Evolutionary conservation across 2,329 filamentous ascomycete genomes (phyloP), one percentile per base, ranked within the genome.

Genomic region (Sclerotinia subarctica): DNA sequence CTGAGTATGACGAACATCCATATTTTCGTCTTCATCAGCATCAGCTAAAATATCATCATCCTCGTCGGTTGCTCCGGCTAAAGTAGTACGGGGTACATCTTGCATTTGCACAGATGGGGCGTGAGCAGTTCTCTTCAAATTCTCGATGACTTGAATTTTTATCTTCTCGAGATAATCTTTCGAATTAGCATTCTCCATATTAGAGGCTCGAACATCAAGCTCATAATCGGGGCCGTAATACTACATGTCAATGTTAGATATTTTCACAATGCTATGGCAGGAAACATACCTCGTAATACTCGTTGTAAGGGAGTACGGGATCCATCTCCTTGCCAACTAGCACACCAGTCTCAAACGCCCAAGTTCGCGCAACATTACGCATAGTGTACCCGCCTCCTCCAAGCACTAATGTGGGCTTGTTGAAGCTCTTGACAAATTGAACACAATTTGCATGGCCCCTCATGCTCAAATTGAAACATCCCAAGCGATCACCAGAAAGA

Each of bases 381-480:
- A 96, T 96, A 0, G 95, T 99, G 80, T 99, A 99, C 59, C 95
- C 95, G 71, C 95, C 95, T 21, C 95, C 95, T 44, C 95, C 95
- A 24, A 99, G 88, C 26, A 99, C 90, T n/a, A 99, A 85, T 2
- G 96, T 89, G 0, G 95, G 95, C 13, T 95, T 83, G 42, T 88
- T 86, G 78, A 94, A 94, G 70, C 86, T 89, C 80, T 97, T 97
- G 73, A 96, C 92, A 74, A 90, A 98, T 72, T 90, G 90, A 73
- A 98, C 93, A 78, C 95, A 99, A 79, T 93, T 93, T 73, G 94
- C 94, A 78, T 99, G 95, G 5, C 94, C 94, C 74, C 90, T 89
- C 86, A 99, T 97, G 80, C 96, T 98, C 70, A 99, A 85, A 78
- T 98, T 99, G 84, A 99, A 99, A 79, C 94, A 96, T 64, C 95